phyloP scores from a whole-genome alignment of 495 filamentous ascomycete genomes.

The Aspergillus bridgeri region DNA sequence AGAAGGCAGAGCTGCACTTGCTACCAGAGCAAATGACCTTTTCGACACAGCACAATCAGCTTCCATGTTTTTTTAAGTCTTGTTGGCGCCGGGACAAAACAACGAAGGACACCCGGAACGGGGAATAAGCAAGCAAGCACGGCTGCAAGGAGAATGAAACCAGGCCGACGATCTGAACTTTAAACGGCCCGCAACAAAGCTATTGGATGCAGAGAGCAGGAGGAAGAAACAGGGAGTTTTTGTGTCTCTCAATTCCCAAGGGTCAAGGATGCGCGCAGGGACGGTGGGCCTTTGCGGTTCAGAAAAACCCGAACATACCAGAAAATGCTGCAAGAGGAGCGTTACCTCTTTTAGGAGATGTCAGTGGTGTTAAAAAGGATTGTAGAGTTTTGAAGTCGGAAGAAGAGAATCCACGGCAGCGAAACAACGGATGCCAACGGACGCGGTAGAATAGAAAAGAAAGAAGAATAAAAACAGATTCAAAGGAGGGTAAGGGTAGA shows the following conservation, averaged over 20 bases:
- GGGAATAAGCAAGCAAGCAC: conserved; percentile 16
- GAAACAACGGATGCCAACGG: neutral
- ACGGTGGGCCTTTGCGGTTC: neutral
- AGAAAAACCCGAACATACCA: conserved; percentile 23
- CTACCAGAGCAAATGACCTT: conserved; percentile 47
- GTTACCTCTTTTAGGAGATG: conserved; percentile 18
- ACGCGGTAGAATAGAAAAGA: neutral
- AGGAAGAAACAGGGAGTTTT: neutral
- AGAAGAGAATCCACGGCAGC: neutral
- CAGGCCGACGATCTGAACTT: conserved; percentile 15
- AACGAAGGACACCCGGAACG: neutral
- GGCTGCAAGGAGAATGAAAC: conserved; percentile 30
- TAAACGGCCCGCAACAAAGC: conserved; percentile 16
- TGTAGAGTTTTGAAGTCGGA: conserved; percentile 5
- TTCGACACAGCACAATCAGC: conserved; percentile 33
- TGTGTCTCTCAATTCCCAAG: conserved; percentile 1
- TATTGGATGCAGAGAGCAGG: conserved; percentile 11
- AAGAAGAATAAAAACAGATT: neutral
- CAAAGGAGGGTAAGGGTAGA: neutral
- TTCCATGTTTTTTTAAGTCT: conserved; percentile 23
- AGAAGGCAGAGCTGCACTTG: conserved; percentile 32
- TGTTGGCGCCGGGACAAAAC: neutral
- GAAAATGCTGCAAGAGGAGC: conserved; percentile 18
- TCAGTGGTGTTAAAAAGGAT: conserved; percentile 24
- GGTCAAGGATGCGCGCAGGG: conserved; percentile 3